Evolutionary conservation across 441 rosid genomes (phyloP), one percentile per base, ranked within the genome.

Genomic region (Aquilaria agallochum): DNA sequence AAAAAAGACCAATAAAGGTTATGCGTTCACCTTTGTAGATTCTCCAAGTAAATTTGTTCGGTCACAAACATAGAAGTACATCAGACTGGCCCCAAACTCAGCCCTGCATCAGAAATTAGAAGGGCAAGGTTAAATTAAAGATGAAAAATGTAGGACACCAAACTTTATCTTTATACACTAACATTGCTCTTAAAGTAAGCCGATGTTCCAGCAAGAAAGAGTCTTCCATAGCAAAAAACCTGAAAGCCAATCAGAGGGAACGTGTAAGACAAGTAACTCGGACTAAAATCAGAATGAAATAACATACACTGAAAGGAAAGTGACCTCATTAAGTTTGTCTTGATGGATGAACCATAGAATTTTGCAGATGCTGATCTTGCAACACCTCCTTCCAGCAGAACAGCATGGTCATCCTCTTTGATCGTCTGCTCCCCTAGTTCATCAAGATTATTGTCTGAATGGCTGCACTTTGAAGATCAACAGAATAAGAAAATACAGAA

Each of bases 191-290:
- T 74, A 95, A 74, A 71, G 85, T 88, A 59, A 81, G 74, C 68
- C 96, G 92, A 69, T 95, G 84, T 75, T 92, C 99, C 61, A 92
- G 83, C 88, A 95, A 80, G 87, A 92, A 92, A 64, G 93, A 63
- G 33, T 92, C 96, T 7, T 95, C 99, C 90, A 95, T 74, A 7
- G 92, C 86, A 74, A 92, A 63, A 71, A 95, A 95, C 88, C 98
- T 95, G 70, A 48, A 76, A 59, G 50, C 56, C 20, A 44, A 60
- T 62, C 47, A 56, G 40, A 42, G 42, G 53, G 33, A 54, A 58
- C 65, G 62, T 40, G 20, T 78, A 60, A 76, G 71, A 65, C 33
- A 56, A 31, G 65, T n/a, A 48, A 4, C 50, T 31, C 34, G 56
- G 57, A 54, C 50, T 31, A 45, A 2, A 68, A 56, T 32, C 50